A percentile compares a stretch with the other conserved stretches of the same genome.
Evolutionary conservation across 1,139 yeast species (phyloP).

Genomic region (Pneumocystis jirovecii): DNA sequence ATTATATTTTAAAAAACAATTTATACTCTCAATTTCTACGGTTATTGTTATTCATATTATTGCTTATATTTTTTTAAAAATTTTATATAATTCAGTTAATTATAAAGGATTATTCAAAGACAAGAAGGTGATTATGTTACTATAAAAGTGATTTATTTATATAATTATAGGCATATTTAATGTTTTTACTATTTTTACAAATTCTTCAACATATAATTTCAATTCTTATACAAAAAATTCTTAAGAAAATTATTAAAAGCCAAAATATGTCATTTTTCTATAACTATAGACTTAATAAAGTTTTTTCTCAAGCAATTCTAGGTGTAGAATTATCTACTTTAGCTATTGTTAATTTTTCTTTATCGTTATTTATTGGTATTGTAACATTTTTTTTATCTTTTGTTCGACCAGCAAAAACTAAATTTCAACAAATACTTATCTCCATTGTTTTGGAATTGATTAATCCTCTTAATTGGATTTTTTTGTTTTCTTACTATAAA

Average conservation of each 20-base stretch:
- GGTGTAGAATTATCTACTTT: slow-evolving; percentile 60
- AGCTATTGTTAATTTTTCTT: slow-evolving; percentile 68
- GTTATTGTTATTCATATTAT: slow-evolving; percentile 6
- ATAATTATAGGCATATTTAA: slow-evolving; percentile 1
- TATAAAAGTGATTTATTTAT: slow-evolving; percentile 3
- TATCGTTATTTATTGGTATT: slow-evolving; percentile 58
- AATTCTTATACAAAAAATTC: slow-evolving; percentile 8
- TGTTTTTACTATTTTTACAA: slow-evolving; percentile 16
- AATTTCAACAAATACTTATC: slow-evolving; percentile 11
- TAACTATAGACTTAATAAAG: slow-evolving; percentile 5
- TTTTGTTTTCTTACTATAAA: slow-evolving; percentile 26
- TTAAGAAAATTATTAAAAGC: slow-evolving; percentile 10
- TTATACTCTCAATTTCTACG: slow-evolving; percentile 2
- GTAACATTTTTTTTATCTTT: slow-evolving; percentile 58
- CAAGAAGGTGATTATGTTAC: not conserved
- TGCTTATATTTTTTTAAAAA: slow-evolving; percentile 5
- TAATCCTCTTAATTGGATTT: slow-evolving; percentile 37
- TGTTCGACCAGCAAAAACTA: slow-evolving; percentile 31
- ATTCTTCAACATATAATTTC: slow-evolving; percentile 11
- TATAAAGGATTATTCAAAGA: not conserved
- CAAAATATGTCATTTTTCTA: slow-evolving; percentile 8
- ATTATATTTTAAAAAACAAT: not conserved
- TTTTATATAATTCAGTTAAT: not conserved
- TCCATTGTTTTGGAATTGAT: slow-evolving; percentile 31
- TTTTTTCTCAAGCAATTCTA: slow-evolving; percentile 18